Evolutionary conservation across 805 yeast genomes (phyloP).

Genomic region (Metschnikowia chrysomelidarum): DNA sequence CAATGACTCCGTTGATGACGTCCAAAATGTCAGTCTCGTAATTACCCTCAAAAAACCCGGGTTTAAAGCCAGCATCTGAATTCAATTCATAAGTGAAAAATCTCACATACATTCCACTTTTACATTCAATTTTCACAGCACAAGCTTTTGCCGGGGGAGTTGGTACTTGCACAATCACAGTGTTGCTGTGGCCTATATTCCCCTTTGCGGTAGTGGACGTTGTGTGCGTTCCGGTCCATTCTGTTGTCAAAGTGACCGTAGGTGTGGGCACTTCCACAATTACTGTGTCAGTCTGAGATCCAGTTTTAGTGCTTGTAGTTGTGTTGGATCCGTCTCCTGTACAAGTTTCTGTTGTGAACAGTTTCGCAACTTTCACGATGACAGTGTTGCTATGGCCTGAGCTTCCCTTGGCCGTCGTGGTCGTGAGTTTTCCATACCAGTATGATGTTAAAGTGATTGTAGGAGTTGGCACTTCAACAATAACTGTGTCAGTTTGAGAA

Average conservation of each 20-base stretch:
- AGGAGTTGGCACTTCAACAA: conserved; percentile 19
- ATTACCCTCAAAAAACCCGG: no score
- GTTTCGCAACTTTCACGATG: conserved; percentile 17
- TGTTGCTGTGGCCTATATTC: conserved; percentile 12
- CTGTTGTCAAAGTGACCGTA: conserved; percentile 13
- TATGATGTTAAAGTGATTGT: conserved; percentile 5
- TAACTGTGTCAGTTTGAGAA: background rate
- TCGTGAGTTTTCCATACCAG: conserved; percentile 4
- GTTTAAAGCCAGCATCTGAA: no score
- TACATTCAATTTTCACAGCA: no score
- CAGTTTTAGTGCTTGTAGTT: conserved; percentile 2
- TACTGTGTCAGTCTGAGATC: conserved; percentile 11
- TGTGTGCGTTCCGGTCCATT: conserved; percentile 14
- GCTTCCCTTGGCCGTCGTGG: conserved; percentile 8
- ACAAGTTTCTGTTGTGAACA: conserved; percentile 14
- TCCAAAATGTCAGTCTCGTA: no score
- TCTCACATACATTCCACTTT: no score
- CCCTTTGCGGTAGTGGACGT: conserved; percentile 7
- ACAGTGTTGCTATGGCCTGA: conserved; percentile 12
- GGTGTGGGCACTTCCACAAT: conserved; percentile 18
- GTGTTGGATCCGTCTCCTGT: conserved; percentile 12
- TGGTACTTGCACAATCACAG: conserved; percentile 18
- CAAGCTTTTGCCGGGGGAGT: no score
- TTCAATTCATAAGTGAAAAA: no score
- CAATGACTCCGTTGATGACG: no score